Evolutionary conservation across 179 eudicot genomes (phyloP), one percentile per base, ranked within the genome.

Genomic region (Silene vulgaris): DNA sequence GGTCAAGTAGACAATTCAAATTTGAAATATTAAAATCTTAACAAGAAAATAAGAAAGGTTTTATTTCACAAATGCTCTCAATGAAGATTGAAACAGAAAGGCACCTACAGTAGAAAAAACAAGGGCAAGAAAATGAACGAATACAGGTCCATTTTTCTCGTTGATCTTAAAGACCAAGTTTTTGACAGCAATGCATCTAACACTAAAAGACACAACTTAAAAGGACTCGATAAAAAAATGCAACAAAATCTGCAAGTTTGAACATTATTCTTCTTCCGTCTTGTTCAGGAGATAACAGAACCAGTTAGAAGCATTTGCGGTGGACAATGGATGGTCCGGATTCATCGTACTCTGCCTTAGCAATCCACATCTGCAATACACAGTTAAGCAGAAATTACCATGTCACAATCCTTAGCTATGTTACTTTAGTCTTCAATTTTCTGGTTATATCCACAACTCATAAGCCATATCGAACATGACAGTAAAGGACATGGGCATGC

Each of bases 321-420:
- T 69, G 72, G 48, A 69, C 72, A 69, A 69, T 19, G 5, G 72
- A 69, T 6, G 54, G 56, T 40, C 72, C 72, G 3, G 56, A 69
- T 69, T 69, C 72, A 69, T 69, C 72, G 8, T 69, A 69, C 72
- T 69, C 72, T 40, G 72, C 72, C 72, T 69, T 69, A 3, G 72
- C 72, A 43, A 37, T 69, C 72, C 72, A 69, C 72, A 69, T 69
- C 72, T 69, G 56, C 29, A 69, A 7, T n/a, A 43, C 52, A 43
- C 54, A 40, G 45, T 37, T 43, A 43, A 43, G 29, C 56, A 19
- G 30, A 8, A 40, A 43, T 69, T 43, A 69, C 30, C n/a, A 35
- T 30, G 40, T 16, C 13, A 66, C 3, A 63, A 28, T 66, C 50
- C n/a, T 66, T 17, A 16, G 19, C 3, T 52, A 52, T 16, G 11